Conservation (phyloP, 345 rosid genomes). For the Salix udensis region DNA sequence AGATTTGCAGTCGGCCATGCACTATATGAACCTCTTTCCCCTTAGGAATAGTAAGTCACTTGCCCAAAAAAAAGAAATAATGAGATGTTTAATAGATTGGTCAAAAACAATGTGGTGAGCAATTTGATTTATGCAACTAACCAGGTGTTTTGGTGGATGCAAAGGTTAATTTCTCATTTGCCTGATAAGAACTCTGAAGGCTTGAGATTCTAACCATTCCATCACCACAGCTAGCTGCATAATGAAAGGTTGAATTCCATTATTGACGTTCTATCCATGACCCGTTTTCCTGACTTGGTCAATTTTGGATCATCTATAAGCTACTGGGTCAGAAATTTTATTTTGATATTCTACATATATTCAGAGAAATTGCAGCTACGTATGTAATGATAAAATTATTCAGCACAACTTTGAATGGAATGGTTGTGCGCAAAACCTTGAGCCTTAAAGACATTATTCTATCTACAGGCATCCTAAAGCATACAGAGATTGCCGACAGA, state of each 20-base stretch:
- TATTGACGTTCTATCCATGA: neutral
- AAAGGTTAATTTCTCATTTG: neutral
- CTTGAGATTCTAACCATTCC: neutral
- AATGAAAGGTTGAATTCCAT: conserved; percentile 6
- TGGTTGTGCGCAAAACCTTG: neutral
- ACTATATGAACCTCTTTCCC: neutral
- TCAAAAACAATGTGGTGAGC: conserved; percentile 18
- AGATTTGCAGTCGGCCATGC: neutral
- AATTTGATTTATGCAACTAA: neutral
- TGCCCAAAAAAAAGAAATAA: neutral
- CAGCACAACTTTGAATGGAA: neutral
- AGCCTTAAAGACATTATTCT: neutral
- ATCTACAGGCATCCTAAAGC: conserved; percentile 1
- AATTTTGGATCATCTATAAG: neutral
- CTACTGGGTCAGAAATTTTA: neutral
- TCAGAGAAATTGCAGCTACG: neutral
- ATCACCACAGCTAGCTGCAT: neutral
- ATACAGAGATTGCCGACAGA: conserved; percentile 38
- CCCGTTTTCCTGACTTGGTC: conserved; percentile 10
- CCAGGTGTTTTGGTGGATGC: conserved; percentile 17
- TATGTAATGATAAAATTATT: neutral
- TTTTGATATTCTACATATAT: neutral
- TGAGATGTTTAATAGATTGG: neutral
- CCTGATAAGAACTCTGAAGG: neutral
- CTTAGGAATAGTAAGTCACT: neutral